Base-by-base conservation (phyloP, 2,329 filamentous ascomycete genomes). In the Saccharata proteae region DNA sequence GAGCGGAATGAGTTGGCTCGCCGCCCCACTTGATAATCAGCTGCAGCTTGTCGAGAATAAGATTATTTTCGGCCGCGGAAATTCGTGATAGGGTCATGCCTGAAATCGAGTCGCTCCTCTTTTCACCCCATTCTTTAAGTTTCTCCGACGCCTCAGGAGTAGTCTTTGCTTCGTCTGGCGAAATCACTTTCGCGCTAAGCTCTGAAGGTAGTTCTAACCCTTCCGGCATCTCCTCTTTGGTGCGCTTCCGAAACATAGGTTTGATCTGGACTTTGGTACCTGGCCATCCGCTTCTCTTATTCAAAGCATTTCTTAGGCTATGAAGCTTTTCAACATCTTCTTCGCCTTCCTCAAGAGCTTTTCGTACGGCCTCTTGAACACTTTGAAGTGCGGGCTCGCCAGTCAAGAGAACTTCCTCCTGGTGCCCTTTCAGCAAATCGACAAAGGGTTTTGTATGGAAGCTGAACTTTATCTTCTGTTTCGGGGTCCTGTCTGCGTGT, bases 201-300 rank as follows among this genome's bases (percentile, higher is more conserved):
- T 34, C 35, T n/a, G n/a, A n/a, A n/a, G n/a, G n/a, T n/a, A n/a
- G n/a, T n/a, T n/a, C n/a, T n/a, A n/a, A n/a, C n/a, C n/a, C n/a
- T 1, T 51, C 49, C 15, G 51, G 44, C 11, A 60, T 52, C 40
- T 77, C 72, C 30, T 80, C 72, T 3, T 75, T 71, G 47, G 76
- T 83, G 47, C 84, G 77, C 61, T 88, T 93, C 30, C 86, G 77
- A 57, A 98, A 98, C 85, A 98, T 93, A 7, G 90, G 90, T 57
- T 98, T 98, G 53, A 98, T 96, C 57, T 98, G 90, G 2, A 98
- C 85, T 55, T 98, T 98, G 2, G 90, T 98, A 1, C 90, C 90
- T 4, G 85, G 78, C 80, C 88, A 94, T 13, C 76, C 77, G 2
- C 86, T 85, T 55, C 98, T 98, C 59, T 90, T 92, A 24, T 83